Percentiles rank a stretch among this genome's conserved stretches.
These are phyloP conservation scores for Pharus latifolius DNA, from an alignment of 176 grass and related monocot genomes.

Conservation along the genomic window DNA sequence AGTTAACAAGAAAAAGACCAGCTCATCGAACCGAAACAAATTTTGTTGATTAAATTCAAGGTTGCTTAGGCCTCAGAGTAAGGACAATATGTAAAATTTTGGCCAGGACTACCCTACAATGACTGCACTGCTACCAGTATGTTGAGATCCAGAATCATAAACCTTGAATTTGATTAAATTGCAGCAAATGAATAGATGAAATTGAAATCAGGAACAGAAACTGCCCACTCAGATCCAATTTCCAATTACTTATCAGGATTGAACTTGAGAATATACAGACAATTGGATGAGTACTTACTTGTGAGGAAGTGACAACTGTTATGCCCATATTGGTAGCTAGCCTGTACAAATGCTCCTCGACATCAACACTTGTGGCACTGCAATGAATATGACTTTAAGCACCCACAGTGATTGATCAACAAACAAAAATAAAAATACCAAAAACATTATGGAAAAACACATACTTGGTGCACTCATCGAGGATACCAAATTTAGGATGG, in stretches of 20 bases:
- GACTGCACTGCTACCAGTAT: too few relatives aligned
- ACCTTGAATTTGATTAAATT: too few relatives aligned
- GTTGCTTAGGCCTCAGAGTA: too few relatives aligned
- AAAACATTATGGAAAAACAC: neutral
- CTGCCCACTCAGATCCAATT: neutral
- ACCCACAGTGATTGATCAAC: neutral
- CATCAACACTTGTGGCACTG: constrained; percentile 94
- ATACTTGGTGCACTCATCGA: constrained; percentile 99
- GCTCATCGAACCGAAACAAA: too few relatives aligned
- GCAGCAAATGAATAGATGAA: too few relatives aligned
- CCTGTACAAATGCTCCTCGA: constrained; percentile 94
- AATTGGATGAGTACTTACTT: constrained; percentile 33
- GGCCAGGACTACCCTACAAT: too few relatives aligned
- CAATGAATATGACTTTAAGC: constrained; percentile 14
- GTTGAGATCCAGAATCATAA: too few relatives aligned
- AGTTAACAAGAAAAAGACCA: too few relatives aligned
- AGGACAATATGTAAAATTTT: too few relatives aligned
- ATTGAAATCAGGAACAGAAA: neutral
- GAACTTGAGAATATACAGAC: neutral
- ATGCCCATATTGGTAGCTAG: constrained; percentile 84
- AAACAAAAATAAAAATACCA: neutral
- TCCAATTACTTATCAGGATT: neutral
- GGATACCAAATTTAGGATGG: constrained; percentile 78
- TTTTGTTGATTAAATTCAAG: too few relatives aligned
- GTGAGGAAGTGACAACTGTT: constrained; percentile 91